Base-by-base conservation (phyloP, 768 basidiomycete genomes). In the Tylopilus sp. region DNA sequence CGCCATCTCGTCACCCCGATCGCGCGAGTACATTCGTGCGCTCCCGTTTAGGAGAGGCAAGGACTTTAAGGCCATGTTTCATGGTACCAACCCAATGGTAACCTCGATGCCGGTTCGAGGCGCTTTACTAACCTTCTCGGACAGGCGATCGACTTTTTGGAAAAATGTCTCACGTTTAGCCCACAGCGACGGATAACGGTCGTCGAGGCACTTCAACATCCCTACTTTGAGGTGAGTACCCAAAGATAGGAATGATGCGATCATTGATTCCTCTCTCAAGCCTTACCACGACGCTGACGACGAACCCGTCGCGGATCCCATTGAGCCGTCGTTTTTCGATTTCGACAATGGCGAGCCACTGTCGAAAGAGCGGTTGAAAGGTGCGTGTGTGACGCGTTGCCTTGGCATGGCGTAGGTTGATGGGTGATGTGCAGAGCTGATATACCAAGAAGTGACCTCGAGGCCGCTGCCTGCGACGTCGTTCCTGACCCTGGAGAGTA, bases 281-380 rank as follows among this genome's bases (percentile, higher is more conserved):
- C 83, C 90, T 1, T 93, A 94, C 60, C 92, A 95, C 56, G 94
- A 95, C 62, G 81, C 87, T 6, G 80, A 82, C 12, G 94, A 98
- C 64, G 94, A 97, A 64, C 94, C 95, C 0, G 79, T 81, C 2
- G 92, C 94, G 1, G 75, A 80, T 56, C 80, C 81, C 1, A 74
- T 90, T 28, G 83, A 89, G 47, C 83, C 90, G 0, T 79, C 79
- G 1, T 91, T 91, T 69, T 92, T 92, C 60, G 82, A 91, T 57
- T 92, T 92, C 62, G 89, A 91, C 57, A 81, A 83, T 49, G 84
- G 85, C 1, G 56, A 80, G 50, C 73, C 81, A 11, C 59, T 85
- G 51, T 73, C 78, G 17, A 89, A 85, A 60, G 86, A 87, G 57
- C 75, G 80, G 50, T 67, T 89, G 43, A 89, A 89, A 78, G 79